phyloP scores from a whole-genome alignment of 805 yeast species.

The Lipomyces mesembrius region DNA sequence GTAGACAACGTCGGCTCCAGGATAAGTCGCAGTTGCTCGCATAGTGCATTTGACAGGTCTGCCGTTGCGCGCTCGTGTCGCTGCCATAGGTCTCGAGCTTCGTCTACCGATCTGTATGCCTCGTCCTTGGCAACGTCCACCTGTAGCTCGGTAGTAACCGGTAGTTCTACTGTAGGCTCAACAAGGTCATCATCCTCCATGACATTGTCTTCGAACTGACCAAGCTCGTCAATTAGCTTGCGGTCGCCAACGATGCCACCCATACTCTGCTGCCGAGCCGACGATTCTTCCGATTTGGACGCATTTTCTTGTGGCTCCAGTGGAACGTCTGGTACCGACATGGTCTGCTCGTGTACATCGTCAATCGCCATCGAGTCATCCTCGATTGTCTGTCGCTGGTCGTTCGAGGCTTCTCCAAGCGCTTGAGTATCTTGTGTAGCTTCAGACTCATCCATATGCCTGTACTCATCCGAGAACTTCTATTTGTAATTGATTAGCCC shows the following conservation, averaged over 20 bases:
- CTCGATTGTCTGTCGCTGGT: slow-evolving; percentile 74
- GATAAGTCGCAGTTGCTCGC: slow-evolving; percentile 91
- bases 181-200: slow-evolving; percentile 47
- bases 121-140: slow-evolving; percentile 12
- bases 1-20: slow-evolving; percentile 97
- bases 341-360: slow-evolving; percentile 50
- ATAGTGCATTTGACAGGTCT: slow-evolving; percentile 81
- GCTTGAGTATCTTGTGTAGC: slow-evolving; percentile 81
- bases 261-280: slow-evolving; percentile 41
- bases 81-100: slow-evolving; percentile 80
- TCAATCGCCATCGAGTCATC: slow-evolving; percentile 77
- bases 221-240: slow-evolving; percentile 30
- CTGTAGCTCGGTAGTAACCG: slow-evolving; percentile 19
- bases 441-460: slow-evolving; percentile 33
- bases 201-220: slow-evolving; percentile 41
- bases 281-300: slow-evolving; percentile 39
- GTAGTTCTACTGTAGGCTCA: slow-evolving; percentile 41
- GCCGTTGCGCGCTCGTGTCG: slow-evolving; percentile 81
- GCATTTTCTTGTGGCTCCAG: neutral
- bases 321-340: neutral
- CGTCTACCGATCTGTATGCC: slow-evolving; percentile 56
- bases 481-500: neutral
- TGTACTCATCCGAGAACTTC: slow-evolving; percentile 18
- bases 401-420: slow-evolving; percentile 83
- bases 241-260: slow-evolving; percentile 60